These are phyloP conservation scores for Candida silvicultrix DNA, from an alignment of 805 yeast genomes.

Conservation along the genomic window DNA sequence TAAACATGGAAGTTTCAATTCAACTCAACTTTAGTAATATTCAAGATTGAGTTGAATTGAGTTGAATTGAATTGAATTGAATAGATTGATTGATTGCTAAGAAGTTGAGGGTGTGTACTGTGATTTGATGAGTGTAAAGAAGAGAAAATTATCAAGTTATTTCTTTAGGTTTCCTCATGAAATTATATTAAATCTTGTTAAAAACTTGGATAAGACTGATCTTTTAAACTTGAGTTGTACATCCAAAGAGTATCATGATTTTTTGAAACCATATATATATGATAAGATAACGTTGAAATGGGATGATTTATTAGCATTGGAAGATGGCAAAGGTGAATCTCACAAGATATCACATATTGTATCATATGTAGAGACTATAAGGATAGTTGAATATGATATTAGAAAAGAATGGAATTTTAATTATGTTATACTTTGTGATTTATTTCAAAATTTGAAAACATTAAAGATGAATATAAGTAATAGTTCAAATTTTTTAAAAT, in stretches of 20 bases:
- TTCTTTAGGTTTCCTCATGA: neutral
- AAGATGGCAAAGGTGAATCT: slow-evolving; percentile 4
- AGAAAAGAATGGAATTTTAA: slow-evolving; percentile 29
- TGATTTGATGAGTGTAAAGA: neutral
- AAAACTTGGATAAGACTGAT: neutral
- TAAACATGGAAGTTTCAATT: too few species aligned
- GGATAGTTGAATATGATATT: slow-evolving; percentile 23
- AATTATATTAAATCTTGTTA: neutral
- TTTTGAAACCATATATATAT: neutral
- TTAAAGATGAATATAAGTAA: slow-evolving; percentile 22
- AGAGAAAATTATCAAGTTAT: neutral
- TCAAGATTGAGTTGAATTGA: too few species aligned
- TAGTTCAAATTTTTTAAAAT: slow-evolving; percentile 30
- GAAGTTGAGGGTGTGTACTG: too few species aligned
- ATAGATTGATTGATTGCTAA: too few species aligned
- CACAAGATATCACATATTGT: too few species aligned
- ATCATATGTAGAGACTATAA: slow-evolving; percentile 21
- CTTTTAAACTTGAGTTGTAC: neutral
- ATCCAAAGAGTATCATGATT: neutral
- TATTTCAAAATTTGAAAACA: slow-evolving; percentile 16
- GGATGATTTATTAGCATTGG: slow-evolving; percentile 4
- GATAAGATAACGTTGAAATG: neutral
- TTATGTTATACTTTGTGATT: slow-evolving; percentile 19
- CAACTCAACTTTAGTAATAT: too few species aligned
- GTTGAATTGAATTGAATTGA: too few species aligned